phyloP scores from a whole-genome alignment of 305 asterid species.

The Salvia sclarea region DNA sequence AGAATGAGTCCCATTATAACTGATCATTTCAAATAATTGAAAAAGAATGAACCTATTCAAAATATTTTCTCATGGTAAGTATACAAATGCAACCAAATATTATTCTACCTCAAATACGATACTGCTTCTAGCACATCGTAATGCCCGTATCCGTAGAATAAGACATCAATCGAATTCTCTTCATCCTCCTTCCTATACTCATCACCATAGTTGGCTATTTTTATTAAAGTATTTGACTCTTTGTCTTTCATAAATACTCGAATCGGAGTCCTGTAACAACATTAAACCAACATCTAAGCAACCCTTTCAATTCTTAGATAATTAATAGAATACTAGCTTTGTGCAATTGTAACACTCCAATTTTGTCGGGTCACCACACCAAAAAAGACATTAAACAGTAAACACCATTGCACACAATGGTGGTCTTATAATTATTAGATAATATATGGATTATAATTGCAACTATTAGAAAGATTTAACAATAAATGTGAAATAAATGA shows the following conservation, averaged over 20 bases:
- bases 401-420: too few species aligned
- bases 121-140: conserved; percentile 66
- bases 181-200: conserved; percentile 59
- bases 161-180: conserved; percentile 51
- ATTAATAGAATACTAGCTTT: too few species aligned
- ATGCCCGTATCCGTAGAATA: conserved; percentile 88
- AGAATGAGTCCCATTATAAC: too few species aligned
- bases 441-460: too few species aligned
- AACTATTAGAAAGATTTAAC: too few species aligned
- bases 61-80: not conserved
- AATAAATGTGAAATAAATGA: too few species aligned
- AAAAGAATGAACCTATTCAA: not conserved
- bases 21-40: not conserved
- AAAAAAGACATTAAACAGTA: too few species aligned
- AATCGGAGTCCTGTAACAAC: conserved; percentile 62
- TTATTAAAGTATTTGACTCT: conserved; percentile 47
- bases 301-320: too few species aligned
- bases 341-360: too few species aligned
- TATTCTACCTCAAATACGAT: not conserved
- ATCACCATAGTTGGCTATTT: conserved; percentile 71
- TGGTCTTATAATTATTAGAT: too few species aligned
- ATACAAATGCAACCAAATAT: not conserved
- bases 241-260: conserved; percentile 70
- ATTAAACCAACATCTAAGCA: not conserved
- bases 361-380: too few species aligned